Evolutionary conservation across 352 stramenopile genomes (phyloP).

Genomic region (Globisporangium irregulare): DNA sequence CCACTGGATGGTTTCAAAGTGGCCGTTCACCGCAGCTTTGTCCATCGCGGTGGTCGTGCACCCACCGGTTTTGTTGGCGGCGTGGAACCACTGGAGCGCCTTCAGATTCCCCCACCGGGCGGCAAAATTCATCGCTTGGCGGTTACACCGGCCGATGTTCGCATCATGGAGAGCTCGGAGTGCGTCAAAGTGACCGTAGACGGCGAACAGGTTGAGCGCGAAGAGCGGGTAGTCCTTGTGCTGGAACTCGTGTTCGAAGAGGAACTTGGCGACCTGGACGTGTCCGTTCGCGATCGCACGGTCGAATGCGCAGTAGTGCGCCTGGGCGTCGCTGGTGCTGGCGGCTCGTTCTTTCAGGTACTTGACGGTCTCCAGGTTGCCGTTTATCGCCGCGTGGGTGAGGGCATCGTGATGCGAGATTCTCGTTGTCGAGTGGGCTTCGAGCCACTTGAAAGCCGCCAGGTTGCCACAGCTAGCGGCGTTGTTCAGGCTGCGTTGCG

Average conservation of each 20-base stretch:
- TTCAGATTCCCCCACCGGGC: background rate
- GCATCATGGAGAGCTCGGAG: background rate
- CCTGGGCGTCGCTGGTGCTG: background rate
- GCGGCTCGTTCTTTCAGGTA: background rate
- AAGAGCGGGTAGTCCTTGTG: conserved; percentile 6
- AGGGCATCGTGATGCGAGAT: background rate
- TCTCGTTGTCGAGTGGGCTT: background rate
- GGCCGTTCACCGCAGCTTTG: conserved; percentile 1
- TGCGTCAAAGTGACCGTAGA: background rate
- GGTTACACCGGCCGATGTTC: background rate
- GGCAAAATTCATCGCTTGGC: conserved; percentile 1
- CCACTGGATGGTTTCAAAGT: conserved; percentile 25
- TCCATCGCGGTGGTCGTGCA: conserved; percentile 1
- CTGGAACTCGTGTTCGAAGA: conserved; percentile 4
- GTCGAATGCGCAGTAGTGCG: conserved; percentile 1
- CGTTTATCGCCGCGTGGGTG: background rate
- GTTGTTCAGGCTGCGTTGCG: background rate
- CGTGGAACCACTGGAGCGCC: background rate
- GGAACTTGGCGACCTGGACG: conserved; percentile 1
- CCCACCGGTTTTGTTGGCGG: background rate
- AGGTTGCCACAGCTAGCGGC: background rate
- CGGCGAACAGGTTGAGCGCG: conserved; percentile 1
- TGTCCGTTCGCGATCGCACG: conserved; percentile 3
- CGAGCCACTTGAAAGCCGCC: background rate
- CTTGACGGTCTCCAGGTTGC: background rate